Conservation (phyloP, 192 early-diverging fungal genomes). For the Backusella psychrophila region DNA sequence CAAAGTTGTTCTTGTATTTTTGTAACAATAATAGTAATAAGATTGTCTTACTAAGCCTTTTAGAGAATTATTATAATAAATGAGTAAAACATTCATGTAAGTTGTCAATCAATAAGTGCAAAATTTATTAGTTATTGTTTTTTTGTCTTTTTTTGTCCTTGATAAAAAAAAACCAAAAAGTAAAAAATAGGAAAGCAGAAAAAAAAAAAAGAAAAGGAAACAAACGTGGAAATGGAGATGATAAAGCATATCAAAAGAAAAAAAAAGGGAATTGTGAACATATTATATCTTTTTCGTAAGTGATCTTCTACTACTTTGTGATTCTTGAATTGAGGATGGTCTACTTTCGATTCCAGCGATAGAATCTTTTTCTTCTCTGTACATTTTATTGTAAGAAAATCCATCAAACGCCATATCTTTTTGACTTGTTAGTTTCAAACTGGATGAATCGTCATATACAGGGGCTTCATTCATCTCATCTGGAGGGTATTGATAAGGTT, state of each 20-base stretch:
- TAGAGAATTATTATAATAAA: background rate
- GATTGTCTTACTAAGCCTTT: background rate
- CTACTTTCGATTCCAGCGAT: background rate
- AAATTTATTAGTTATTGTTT: background rate
- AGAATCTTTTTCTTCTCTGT: background rate
- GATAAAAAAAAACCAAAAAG: background rate
- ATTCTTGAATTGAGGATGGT: constrained; percentile 11
- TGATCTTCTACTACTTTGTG: constrained; percentile 1
- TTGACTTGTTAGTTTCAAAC: background rate
- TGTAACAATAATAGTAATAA: background rate
- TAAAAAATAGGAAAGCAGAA: background rate
- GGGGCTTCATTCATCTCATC: background rate
- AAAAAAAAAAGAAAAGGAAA: background rate
- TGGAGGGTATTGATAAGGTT: background rate
- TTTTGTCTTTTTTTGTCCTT: background rate
- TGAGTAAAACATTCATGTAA: background rate
- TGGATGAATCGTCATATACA: background rate
- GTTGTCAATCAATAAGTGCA: background rate
- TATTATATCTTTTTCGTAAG: constrained; percentile 1
- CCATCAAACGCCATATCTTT: background rate
- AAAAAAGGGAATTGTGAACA: background rate
- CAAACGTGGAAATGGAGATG: background rate
- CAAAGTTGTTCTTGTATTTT: background rate
- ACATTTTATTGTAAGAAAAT: background rate
- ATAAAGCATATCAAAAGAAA: background rate